These are phyloP conservation scores for Macrocybe gigantea DNA, from an alignment of 768 basidiomycete species.

Conservation along the genomic window DNA sequence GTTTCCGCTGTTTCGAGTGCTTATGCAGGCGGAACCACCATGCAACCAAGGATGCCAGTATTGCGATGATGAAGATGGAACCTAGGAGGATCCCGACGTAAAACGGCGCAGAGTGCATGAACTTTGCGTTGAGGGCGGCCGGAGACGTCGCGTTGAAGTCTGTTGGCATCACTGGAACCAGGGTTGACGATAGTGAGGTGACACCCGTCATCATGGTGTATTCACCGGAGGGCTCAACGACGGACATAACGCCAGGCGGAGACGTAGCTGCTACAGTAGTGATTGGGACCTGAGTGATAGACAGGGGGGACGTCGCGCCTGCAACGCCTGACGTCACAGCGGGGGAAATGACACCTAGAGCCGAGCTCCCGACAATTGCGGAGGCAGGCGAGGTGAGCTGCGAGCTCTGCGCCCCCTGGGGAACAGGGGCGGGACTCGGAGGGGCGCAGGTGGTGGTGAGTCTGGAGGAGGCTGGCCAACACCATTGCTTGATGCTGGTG, in stretches of 20 bases:
- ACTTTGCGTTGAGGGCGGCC: background rate
- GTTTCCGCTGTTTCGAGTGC: slow-evolving; percentile 27
- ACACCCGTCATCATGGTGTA: background rate
- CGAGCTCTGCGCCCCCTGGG: too few species aligned
- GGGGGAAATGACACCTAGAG: too few species aligned
- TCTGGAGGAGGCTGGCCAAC: too few species aligned
- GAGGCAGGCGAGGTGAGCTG: too few species aligned
- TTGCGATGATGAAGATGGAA: slow-evolving; percentile 36
- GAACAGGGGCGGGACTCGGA: too few species aligned
- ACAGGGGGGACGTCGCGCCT: too few species aligned
- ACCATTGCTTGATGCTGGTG: too few species aligned
- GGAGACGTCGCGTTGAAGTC: slow-evolving; percentile 1
- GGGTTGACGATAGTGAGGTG: background rate
- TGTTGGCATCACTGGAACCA: background rate
- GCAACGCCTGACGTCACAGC: too few species aligned
- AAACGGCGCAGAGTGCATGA: slow-evolving; percentile 31
- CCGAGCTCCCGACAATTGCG: too few species aligned
- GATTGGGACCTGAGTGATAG: too few species aligned
- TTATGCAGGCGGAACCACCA: slow-evolving; percentile 40
- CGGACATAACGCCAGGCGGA: background rate
- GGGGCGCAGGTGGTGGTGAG: too few species aligned
- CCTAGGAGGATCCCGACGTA: slow-evolving; percentile 49
- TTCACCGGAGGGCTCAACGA: background rate
- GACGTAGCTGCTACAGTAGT: background rate
- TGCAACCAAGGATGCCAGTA: slow-evolving; percentile 39